Evolutionary conservation across 1,139 yeast genomes (phyloP).

Genomic region (Arxiozyma heterogenica): DNA sequence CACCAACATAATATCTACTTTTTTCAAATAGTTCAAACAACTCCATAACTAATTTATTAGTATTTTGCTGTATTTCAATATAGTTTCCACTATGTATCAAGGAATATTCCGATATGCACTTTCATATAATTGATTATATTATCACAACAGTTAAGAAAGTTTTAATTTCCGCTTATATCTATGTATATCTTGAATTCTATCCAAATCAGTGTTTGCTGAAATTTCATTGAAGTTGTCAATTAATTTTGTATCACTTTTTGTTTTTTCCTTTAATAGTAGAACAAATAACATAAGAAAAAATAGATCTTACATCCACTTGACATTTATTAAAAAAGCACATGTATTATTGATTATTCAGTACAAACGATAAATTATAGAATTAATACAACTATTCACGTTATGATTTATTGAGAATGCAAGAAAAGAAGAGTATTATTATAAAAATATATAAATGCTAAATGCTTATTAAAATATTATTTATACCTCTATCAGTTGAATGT

Average conservation of each 20-base stretch:
- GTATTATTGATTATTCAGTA: no score
- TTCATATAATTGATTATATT: background rate
- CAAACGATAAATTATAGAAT: no score
- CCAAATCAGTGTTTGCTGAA: no score
- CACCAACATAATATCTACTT: constrained; percentile 24
- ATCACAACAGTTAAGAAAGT: no score
- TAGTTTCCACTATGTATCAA: background rate
- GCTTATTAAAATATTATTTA: background rate
- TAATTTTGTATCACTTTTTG: background rate
- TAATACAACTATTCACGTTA: background rate
- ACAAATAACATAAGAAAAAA: background rate
- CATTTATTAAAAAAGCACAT: no score
- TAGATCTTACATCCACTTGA: no score
- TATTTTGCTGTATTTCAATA: background rate
- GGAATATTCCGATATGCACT: background rate
- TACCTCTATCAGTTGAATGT: background rate
- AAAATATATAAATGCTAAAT: no score
- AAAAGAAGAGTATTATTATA: background rate
- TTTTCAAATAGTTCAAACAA: background rate
- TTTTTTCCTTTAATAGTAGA: background rate
- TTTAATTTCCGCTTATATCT: no score
- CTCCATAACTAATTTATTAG: constrained; percentile 20
- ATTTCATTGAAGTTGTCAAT: background rate
- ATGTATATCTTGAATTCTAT: no score
- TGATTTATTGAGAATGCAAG: no score